Base-by-base conservation (phyloP, 2,329 filamentous ascomycete genomes). In the Hymenotorrendiella dingleyae region DNA sequence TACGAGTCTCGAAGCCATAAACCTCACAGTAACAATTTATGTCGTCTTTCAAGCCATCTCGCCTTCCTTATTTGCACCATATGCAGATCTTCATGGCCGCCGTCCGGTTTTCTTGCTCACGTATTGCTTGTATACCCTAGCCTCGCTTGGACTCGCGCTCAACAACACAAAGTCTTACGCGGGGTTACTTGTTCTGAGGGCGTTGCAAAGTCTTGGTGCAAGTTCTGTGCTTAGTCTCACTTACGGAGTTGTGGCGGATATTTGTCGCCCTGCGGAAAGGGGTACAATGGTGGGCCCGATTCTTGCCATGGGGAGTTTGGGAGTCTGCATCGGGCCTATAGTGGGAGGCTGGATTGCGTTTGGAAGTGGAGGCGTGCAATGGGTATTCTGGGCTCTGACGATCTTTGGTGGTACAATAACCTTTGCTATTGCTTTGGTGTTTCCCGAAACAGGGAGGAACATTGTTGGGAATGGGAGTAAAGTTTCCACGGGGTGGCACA, bases 231-330 rank as follows among this genome's bases (percentile, higher is more conserved):
- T 82, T 2, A 71, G 79, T 0, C 64, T 86, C 3, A 66, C 34
- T 0, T 82, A 76, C 44, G 84, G 78, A 1, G 76, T 86, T 1
- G 74, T 88, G 6, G 78, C 81, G 0, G 86, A 90, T 53, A 71
- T 88, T 4, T 71, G 78, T 0, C 76, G 80, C 0, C 77, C 73
- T 22, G 71, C 74, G 0, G 82, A 89, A 59, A 68, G 86, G 53
- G 85, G 85, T 1, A 74, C 72, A 39, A 41, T 45, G 28, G 50
- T 70, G 2, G 67, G 62, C 0, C 67, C 67, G 2, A 65, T 40
- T 4, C 8, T 7, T 1, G 23, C 23, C 21, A 27, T 16, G 4
- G 10, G n/a, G 2, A 46, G 35, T 29, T 6, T 43, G 5, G 35
- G 34, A n/a, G n/a, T 47, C 1, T 50, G 55, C 16, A 30, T 62